Base-by-base conservation (phyloP, 345 rosid genomes). In the Alliaria petiolata region DNA sequence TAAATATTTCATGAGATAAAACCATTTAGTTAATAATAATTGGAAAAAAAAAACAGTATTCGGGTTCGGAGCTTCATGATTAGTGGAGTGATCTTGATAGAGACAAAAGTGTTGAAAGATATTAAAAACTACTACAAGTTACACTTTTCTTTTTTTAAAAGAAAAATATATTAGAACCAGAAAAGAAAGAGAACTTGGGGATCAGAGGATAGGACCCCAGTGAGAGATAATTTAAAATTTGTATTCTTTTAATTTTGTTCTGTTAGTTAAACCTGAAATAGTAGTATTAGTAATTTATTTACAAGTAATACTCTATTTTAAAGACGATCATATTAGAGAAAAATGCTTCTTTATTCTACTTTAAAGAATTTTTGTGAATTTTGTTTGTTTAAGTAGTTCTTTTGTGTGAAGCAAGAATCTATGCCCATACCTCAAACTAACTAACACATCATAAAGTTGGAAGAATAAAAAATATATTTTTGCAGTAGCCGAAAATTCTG, bases 51-150 rank as follows among this genome's bases (percentile, higher is more conserved):
- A 12, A 8, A 25, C 26, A 46, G 8, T 13, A 6, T 22, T 1
- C 5, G 7, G 0, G 4, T 51, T 14, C 2, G 43, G 35, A 42
- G 22, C 47, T 53, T 35, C 9, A 64, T 26, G 11, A 25, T 52
- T 30, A 67, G 55, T 60, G 34, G 62, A 59, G 73, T 60, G 62
- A 59, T 31, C 78, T 74, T 75, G 56, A 67, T 20, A 52, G 17
- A 75, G 62, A 67, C 69, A 67, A 75, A 75, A 75, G 74, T 44
- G 51, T 43, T 65, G 42, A 65, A 64, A 65, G 77, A 65, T 55
- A 13, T 34, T 57, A 8, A 1, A 65, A 74, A 73, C 28, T 25
- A 56, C 60, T 55, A 56, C 65, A 65, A 57, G 77, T 71, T 34
- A 63, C 26, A 55, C 44, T 55, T 54, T 64, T 61, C 13, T 54